Percentiles rank a stretch among this genome's conserved stretches.
These are phyloP conservation scores for Hypholoma fasciculare DNA, from an alignment of 768 basidiomycete genomes.

Conservation along the genomic window DNA sequence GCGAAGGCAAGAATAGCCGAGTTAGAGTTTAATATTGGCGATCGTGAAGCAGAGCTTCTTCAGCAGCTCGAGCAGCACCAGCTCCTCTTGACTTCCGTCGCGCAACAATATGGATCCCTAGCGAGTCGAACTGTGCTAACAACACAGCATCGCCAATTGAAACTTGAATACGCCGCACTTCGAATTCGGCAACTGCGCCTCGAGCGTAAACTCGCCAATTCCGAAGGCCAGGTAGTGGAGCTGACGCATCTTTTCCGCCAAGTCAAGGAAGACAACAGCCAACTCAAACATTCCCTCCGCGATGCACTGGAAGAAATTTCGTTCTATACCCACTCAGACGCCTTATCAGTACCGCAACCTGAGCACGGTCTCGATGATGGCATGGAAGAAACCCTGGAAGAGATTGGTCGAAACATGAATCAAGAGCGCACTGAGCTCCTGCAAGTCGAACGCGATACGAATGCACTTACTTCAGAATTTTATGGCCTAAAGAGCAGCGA, in stretches of 20 bases:
- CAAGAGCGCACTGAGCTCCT: slow-evolving; percentile 12
- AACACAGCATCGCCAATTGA: slow-evolving; percentile 36
- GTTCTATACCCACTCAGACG: slow-evolving; percentile 18
- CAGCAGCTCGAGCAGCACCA: slow-evolving; percentile 53
- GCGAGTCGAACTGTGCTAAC: slow-evolving; percentile 41
- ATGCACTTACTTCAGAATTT: slow-evolving; percentile 29
- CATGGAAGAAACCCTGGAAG: slow-evolving; percentile 12
- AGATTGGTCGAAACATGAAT: slow-evolving; percentile 19
- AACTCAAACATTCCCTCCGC: slow-evolving; percentile 36
- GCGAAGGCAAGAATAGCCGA: slow-evolving; percentile 31
- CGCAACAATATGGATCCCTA: slow-evolving; percentile 55
- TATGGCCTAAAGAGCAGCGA: slow-evolving; percentile 37
- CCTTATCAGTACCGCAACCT: not conserved
- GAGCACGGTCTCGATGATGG: not conserved
- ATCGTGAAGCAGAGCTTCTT: slow-evolving; percentile 46
- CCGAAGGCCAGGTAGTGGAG: slow-evolving; percentile 67
- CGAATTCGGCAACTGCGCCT: slow-evolving; percentile 48
- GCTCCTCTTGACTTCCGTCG: slow-evolving; percentile 43
- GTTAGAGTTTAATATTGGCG: slow-evolving; percentile 28
- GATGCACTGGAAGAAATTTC: slow-evolving; percentile 34
- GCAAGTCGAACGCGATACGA: slow-evolving; percentile 7
- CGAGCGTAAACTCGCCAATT: slow-evolving; percentile 68
- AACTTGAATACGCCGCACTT: slow-evolving; percentile 35
- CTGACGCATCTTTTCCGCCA: slow-evolving; percentile 63
- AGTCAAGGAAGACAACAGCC: slow-evolving; percentile 48